phyloP scores from a whole-genome alignment of 2,329 filamentous ascomycete genomes.

The Aspergillus phoenicis region DNA sequence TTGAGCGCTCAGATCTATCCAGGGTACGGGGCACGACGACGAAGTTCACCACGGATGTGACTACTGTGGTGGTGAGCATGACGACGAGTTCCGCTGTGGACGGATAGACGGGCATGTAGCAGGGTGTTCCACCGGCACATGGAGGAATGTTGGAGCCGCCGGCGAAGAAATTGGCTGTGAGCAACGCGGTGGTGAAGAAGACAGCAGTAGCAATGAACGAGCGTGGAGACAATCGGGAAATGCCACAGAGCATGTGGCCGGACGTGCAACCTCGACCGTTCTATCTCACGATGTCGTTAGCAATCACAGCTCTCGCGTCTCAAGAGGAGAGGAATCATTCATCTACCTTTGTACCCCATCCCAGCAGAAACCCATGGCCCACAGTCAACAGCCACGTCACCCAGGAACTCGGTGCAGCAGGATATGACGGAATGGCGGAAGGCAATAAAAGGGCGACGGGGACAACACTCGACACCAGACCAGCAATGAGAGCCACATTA shows the following conservation, averaged over 20 bases:
- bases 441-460: constrained; percentile 48
- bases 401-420: constrained; percentile 38
- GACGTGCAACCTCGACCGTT: constrained; percentile 56
- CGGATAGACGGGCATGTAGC: constrained; percentile 52
- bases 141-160: constrained; percentile 43
- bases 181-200: constrained; percentile 49
- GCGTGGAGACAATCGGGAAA: constrained; percentile 53
- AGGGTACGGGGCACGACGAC: constrained; percentile 37
- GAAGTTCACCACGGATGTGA: constrained; percentile 37
- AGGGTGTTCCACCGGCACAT: constrained; percentile 44
- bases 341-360: constrained; percentile 56
- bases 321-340: not conserved
- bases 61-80: constrained; percentile 34
- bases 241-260: constrained; percentile 59
- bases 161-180: constrained; percentile 43
- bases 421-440: constrained; percentile 49
- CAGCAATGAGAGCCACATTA: constrained; percentile 49
- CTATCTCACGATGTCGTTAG: constrained; percentile 27
- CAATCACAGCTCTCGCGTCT: not conserved
- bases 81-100: constrained; percentile 37
- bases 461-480: constrained; percentile 49
- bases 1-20: constrained; percentile 34
- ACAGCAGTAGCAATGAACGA: constrained; percentile 51
- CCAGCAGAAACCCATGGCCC: constrained; percentile 49
- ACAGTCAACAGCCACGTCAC: constrained; percentile 42